Percentiles rank a stretch among this genome's conserved stretches.
Evolutionary conservation across 2,329 filamentous ascomycete genomes (phyloP).

Genomic region (Sporothrix schenckii): DNA sequence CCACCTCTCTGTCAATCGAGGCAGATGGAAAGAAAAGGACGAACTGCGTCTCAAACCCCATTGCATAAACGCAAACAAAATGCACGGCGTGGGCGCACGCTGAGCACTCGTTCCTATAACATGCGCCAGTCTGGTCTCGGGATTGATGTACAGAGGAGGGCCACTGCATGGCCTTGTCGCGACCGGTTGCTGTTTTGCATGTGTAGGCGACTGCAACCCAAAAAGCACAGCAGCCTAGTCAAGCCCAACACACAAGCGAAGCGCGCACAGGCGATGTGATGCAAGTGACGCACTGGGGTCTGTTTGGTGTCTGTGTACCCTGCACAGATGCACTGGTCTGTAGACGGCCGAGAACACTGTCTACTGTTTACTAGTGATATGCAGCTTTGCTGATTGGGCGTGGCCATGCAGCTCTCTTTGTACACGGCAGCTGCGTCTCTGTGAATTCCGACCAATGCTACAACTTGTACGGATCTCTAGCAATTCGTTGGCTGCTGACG

Average conservation of each 20-base stretch:
- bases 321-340: not conserved
- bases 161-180: too few species aligned
- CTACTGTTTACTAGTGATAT: too few species aligned
- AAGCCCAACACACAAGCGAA: not conserved
- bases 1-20: not conserved
- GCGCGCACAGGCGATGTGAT: not conserved
- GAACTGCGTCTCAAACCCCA: slow-evolving; percentile 6
- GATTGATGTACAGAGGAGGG: too few species aligned
- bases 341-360: too few species aligned
- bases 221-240: not conserved
- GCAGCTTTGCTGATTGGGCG: too few species aligned
- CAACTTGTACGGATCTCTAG: not conserved
- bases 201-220: slow-evolving; percentile 6
- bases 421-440: too few species aligned
- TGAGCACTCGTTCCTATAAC: too few species aligned
- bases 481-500: not conserved
- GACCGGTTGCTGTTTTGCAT: not conserved
- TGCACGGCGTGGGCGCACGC: too few species aligned
- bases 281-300: not conserved
- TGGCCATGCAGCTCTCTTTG: not conserved
- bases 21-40: not conserved
- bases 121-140: not conserved
- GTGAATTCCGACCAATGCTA: not conserved
- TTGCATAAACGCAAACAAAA: slow-evolving; percentile 2
- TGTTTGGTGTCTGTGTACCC: too few species aligned